These are phyloP conservation scores for Capsicum pubescens DNA, from an alignment of 257 asterid genomes.

Conservation along the genomic window DNA sequence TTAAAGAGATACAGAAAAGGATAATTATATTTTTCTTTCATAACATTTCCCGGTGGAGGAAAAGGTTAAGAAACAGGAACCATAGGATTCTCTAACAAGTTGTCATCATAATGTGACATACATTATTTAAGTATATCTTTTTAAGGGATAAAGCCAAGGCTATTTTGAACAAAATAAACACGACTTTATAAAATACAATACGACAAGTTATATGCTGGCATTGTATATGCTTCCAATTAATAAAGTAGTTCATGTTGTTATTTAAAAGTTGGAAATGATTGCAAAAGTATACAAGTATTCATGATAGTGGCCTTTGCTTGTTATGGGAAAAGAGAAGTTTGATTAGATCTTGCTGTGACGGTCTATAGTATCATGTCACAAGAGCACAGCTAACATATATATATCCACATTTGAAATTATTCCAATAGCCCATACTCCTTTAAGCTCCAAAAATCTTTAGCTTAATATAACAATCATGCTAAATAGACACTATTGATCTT, in stretches of 20 bases:
- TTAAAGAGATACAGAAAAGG: background rate
- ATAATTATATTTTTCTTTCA: background rate
- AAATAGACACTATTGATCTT: too few relatives aligned
- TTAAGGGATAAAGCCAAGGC: background rate
- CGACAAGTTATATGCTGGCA: conserved; percentile 8
- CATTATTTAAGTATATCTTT: background rate
- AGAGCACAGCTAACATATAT: background rate
- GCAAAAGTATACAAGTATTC: background rate
- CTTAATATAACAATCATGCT: too few relatives aligned
- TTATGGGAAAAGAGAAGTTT: conserved; percentile 7
- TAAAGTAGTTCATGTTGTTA: background rate
- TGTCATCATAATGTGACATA: background rate
- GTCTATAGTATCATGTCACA: background rate
- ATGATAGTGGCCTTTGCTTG: conserved; percentile 10
- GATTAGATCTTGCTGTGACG: background rate
- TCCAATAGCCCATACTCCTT: background rate
- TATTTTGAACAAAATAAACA: background rate
- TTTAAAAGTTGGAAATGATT: background rate
- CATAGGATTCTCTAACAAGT: conserved; percentile 21
- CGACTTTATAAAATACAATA: background rate
- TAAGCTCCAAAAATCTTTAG: too few relatives aligned
- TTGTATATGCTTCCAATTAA: background rate
- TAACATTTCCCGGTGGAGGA: background rate
- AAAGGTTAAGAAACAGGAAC: background rate
- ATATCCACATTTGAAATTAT: background rate